Percentiles rank a stretch among this genome's conserved stretches.
Evolutionary conservation across 1,284 basidiomycete genomes (phyloP).

Genomic region (Tilletia indica): DNA sequence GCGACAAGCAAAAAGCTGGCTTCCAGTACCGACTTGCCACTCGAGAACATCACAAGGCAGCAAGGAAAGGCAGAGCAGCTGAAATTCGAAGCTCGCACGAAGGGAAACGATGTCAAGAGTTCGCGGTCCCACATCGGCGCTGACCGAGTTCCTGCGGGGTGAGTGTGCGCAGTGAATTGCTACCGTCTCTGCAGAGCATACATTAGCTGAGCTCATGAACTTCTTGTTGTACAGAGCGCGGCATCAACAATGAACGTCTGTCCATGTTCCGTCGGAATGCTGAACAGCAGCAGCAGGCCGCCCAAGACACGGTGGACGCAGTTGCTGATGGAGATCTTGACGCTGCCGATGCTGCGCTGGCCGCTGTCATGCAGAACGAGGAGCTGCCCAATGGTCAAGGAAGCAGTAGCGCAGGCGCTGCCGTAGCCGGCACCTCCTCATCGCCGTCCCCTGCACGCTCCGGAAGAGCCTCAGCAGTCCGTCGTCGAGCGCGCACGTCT

Average conservation of each 20-base stretch:
- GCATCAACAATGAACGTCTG: slow-evolving; percentile 11
- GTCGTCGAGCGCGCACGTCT: slow-evolving; percentile 55
- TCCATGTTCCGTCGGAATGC: slow-evolving; percentile 26
- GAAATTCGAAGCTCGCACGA: neutral
- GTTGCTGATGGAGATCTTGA: neutral
- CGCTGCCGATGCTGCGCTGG: slow-evolving; percentile 32
- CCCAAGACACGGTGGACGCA: slow-evolving; percentile 62
- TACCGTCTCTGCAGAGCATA: neutral
- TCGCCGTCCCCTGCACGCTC: slow-evolving; percentile 37
- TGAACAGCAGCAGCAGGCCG: slow-evolving; percentile 26
- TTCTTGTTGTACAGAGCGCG: slow-evolving; percentile 33
- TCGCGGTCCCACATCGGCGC: slow-evolving; percentile 81
- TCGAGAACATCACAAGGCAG: no score
- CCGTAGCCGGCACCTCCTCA: slow-evolving; percentile 23
- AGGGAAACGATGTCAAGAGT: slow-evolving; percentile 57
- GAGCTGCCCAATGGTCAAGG: slow-evolving; percentile 2
- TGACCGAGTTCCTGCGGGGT: slow-evolving; percentile 86
- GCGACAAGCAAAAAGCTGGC: neutral
- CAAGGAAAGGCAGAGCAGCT: no score
- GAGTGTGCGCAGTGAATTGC: slow-evolving; percentile 42
- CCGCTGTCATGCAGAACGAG: slow-evolving; percentile 30
- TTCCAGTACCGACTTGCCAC: no score
- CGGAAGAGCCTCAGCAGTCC: slow-evolving; percentile 22
- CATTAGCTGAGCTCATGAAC: slow-evolving; percentile 25
- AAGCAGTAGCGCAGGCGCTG: slow-evolving; percentile 19